A percentile compares a stretch with the other conserved stretches of the same genome.
Evolutionary conservation across 306 rosid genomes (phyloP).

Genomic region (Cucurbita argyrosperma): DNA sequence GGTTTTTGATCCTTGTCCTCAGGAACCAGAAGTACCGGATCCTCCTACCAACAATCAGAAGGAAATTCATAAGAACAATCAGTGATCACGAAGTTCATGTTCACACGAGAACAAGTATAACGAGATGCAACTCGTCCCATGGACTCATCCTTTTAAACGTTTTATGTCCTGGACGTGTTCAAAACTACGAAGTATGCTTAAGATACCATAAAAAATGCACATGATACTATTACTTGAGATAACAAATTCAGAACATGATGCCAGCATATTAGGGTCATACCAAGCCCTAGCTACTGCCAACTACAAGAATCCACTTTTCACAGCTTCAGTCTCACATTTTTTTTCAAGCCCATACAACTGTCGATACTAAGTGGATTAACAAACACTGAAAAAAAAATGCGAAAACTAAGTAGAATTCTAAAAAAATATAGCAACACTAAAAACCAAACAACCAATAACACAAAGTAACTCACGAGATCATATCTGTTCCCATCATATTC

Average conservation of each 20-base stretch:
- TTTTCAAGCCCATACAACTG: background rate
- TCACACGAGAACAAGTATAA: background rate
- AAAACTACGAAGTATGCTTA: background rate
- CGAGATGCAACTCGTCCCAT: background rate
- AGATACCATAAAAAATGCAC: background rate
- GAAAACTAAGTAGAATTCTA: background rate
- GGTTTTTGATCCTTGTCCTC: conserved; percentile 63
- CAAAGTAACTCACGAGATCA: conserved; percentile 33
- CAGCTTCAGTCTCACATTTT: background rate
- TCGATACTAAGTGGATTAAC: background rate
- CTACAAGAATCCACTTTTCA: background rate
- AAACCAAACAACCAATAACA: background rate
- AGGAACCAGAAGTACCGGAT: conserved; percentile 75
- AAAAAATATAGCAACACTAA: background rate
- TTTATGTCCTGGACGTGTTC: background rate
- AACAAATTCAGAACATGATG: background rate
- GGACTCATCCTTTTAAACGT: background rate
- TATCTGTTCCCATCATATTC: conserved; percentile 70
- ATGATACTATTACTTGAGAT: background rate
- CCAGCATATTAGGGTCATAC: background rate
- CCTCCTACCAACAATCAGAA: conserved; percentile 45
- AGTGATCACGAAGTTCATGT: background rate
- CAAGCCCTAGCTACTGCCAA: background rate
- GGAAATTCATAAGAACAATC: background rate
- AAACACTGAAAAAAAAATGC: background rate